Base-by-base conservation (phyloP, 2,329 filamentous ascomycete species). In the Penicillium sp. region DNA sequence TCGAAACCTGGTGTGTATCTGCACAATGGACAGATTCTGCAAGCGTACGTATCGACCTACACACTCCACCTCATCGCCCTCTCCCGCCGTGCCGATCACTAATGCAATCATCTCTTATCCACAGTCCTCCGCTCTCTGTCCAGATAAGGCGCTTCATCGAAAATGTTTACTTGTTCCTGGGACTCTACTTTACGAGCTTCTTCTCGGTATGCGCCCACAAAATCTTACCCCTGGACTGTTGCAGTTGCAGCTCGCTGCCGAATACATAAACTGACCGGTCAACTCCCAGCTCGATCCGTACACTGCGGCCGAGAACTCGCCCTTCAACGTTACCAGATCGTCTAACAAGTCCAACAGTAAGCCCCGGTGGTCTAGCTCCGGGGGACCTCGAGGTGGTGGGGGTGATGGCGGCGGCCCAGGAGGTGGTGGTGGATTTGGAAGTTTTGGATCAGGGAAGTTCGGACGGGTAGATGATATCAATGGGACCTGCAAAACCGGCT, bases 391-490 rank as follows among this genome's bases (percentile, higher is more conserved):
- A 35, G 61, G 70, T 15, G 66, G 66, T 53, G 70, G 76, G 52
- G 70, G 72, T 3, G 64, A 71, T 31, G 67, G 71, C 13, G 67
- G 73, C 19, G 72, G 54, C 30, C 66, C 69, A 4, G 70, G 68
- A 7, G 70, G 71, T 23, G 65, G 69, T 21, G 70, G 71, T 45
- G 69, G 73, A 23, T 68, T 69, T 53, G 72, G 75, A 13, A 68
- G 72, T 21, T 62, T 61, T 56, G 71, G 72, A 29, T 71, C 73
- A 35, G 79, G 75, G 61, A 76, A 75, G 52, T 73, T 83, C 64
- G 80, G 81, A 11, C 75, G 75, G 19, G 76, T 83, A 23, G 79
- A 82, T 67, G 81, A 83, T 76, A 73, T 83, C 56, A 74, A 80
- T 30, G 80, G 73, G 7, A 79, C 80, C 65, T 83, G 81, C 66